These are phyloP conservation scores for barrel medic (Medicago truncatula) DNA, from an alignment of 306 rosid genomes.

Conservation along the genomic window MtrunA17r5.0-ANR NC_053048.1:13656501-13657000, in stretches of 20 bases:
- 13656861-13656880: too few species aligned
- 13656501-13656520: conserved; percentile 68
- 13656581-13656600: conserved; percentile 51
- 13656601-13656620: conserved; percentile 65
- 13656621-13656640: conserved; percentile 72
- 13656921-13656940: too few species aligned
- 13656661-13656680: not conserved
- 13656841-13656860: too few species aligned
- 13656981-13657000: conserved; percentile 6
- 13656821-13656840: too few species aligned
- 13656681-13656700: too few species aligned
- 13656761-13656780: conserved; percentile 3
- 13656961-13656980: conserved; percentile 23
- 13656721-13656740: not conserved
- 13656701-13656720: not conserved
- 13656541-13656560: conserved; percentile 79
- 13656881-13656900: too few species aligned
- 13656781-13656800: not conserved
- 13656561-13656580: conserved; percentile 57
- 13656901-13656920: too few species aligned
- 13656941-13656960: conserved; percentile 8
- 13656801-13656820: not conserved
- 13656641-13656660: conserved; percentile 27
- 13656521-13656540: conserved; percentile 85
- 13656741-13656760: conserved; percentile 19